phyloP scores from a whole-genome alignment of 495 filamentous ascomycete genomes.

The Amniculicola lignicola region DNA sequence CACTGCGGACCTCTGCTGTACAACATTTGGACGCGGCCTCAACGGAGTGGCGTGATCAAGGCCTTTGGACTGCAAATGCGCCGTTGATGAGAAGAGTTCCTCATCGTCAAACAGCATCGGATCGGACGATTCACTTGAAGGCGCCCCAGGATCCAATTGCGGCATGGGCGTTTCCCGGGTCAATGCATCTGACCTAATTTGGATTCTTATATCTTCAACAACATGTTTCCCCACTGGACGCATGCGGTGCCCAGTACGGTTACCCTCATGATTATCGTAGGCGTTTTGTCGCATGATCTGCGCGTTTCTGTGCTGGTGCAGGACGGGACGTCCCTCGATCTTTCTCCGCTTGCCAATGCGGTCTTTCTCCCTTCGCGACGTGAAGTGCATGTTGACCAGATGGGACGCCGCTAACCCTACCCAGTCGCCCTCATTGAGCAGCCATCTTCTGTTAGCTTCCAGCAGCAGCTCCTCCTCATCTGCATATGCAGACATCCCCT shows the following conservation, averaged over 20 bases:
- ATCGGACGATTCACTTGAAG: slow-evolving; percentile 27
- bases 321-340: slow-evolving; percentile 5
- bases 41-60: too few relatives aligned
- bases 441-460: slow-evolving; percentile 30
- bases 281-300: background rate
- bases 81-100: background rate
- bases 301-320: background rate
- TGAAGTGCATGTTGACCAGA: slow-evolving; percentile 33
- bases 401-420: slow-evolving; percentile 30
- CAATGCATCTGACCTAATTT: slow-evolving; percentile 40
- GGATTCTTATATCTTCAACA: slow-evolving; percentile 32
- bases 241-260: slow-evolving; percentile 27
- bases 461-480: slow-evolving; percentile 16
- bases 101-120: slow-evolving; percentile 37
- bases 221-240: slow-evolving; percentile 14
- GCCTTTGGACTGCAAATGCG: background rate
- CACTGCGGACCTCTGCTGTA: too few relatives aligned
- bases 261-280: slow-evolving; percentile 12
- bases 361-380: slow-evolving; percentile 28
- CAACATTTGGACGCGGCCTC: too few relatives aligned
- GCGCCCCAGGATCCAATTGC: slow-evolving; percentile 10
- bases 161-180: slow-evolving; percentile 27
- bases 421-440: slow-evolving; percentile 39
- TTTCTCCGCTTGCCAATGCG: slow-evolving; percentile 41
- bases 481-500: background rate